A percentile compares a stretch with the other conserved stretches of the same genome.
These are phyloP conservation scores for Arbutus unedo DNA, from an alignment of 148 eudicot genomes.

Conservation along the genomic window DNA sequence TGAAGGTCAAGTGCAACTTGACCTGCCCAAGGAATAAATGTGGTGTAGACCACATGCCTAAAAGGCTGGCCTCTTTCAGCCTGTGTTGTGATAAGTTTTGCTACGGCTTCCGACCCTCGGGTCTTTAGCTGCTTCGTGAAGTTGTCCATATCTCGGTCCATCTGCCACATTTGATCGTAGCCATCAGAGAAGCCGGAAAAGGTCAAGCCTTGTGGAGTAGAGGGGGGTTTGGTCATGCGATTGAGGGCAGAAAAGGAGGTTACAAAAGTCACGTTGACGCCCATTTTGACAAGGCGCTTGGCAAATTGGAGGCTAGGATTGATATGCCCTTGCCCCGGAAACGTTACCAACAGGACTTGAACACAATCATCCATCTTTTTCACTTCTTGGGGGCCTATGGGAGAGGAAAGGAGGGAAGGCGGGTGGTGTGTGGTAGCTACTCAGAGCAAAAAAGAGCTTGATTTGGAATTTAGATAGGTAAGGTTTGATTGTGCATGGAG, in stretches of 20 bases:
- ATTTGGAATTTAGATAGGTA: not conserved
- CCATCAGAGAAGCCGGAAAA: conserved; percentile 33
- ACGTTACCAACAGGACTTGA: conserved; percentile 33
- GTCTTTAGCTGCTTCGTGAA: conserved; percentile 20
- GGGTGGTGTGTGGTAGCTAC: not conserved
- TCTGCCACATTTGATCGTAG: conserved; percentile 19
- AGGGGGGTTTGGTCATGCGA: not conserved
- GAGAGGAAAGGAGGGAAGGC: too few relatives aligned
- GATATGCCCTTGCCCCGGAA: conserved; percentile 50
- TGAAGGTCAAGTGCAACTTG: conserved; percentile 36
- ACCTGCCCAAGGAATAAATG: conserved; percentile 43
- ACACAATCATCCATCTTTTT: not conserved
- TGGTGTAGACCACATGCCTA: conserved; percentile 33
- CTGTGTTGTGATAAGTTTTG: conserved; percentile 13
- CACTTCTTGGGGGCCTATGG: not conserved
- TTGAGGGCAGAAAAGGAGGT: conserved; percentile 27
- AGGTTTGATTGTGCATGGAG: not conserved
- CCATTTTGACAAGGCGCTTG: conserved; percentile 33
- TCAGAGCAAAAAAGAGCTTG: not conserved
- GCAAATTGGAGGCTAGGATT: conserved; percentile 58
- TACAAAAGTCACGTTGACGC: conserved; percentile 39
- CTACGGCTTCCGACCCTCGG: conserved; percentile 21
- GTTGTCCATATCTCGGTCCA: not conserved
- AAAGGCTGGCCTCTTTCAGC: conserved; percentile 30
- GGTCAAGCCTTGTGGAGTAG: not conserved